Base-by-base conservation (phyloP, 371 early-diverging fungal genomes). In the Apophysomyces elegans region DNA sequence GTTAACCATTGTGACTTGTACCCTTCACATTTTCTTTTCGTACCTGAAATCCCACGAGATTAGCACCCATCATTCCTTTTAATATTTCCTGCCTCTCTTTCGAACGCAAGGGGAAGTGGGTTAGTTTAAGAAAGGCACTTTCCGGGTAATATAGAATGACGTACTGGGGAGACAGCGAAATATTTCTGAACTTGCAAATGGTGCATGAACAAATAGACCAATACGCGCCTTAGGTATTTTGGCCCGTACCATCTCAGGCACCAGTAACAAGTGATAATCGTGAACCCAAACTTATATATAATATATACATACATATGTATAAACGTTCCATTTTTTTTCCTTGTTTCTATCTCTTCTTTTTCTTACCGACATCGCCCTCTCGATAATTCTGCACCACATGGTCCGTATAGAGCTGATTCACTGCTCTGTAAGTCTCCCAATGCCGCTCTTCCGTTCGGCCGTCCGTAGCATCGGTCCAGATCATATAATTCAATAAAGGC, bases 191-290 rank as follows among this genome's bases (percentile, higher is more conserved):
- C 88, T 88, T 7, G 99, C 98, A 78, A 99, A 99, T 5, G 99
- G 97, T 0, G 97, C 95, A 84, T 99, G 99, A 56, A 98, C 81
- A 78, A 99, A 99, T 73, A 98, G 91, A 14, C 97, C 97, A 65
- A 99, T 92, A 54, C 87, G 86, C 4, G 96, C 92, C 35, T 85
- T 71, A 0, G 96, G 96, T 13, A 96, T 72, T 35, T 73, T 77
- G 65, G 87, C 75, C 41, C 96, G 89, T 14, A 99, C 72, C 84
- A 98, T 86, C 62, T 87, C 80, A 9, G 99, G 99, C 6, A 98
- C 87, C 43, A 97, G 78, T 78, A 98, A 84, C 45, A 99, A 75
- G 78, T 99, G 99, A 76, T 99, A 99, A 81, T 99, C 99, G 73
- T 99, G 98, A 64, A 99, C 90, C 96, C 98, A 99, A 45, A 99